phyloP scores from a whole-genome alignment of 352 stramenopile genomes.

The Phytophthora podocarpi region DNA sequence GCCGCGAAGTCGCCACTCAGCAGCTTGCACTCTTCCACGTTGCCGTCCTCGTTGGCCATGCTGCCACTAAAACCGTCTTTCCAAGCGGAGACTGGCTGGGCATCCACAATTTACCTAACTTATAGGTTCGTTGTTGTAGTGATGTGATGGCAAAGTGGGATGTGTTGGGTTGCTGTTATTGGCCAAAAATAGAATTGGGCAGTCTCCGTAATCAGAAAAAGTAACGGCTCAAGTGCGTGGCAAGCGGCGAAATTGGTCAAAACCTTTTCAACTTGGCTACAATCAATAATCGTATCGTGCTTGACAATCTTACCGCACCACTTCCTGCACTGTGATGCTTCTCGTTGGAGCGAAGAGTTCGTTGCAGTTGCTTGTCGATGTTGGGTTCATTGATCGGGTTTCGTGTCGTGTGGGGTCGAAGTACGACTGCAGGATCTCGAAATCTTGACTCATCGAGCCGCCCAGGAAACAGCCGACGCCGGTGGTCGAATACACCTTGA shows the following conservation, averaged over 20 bases:
- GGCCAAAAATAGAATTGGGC: slow-evolving; percentile 13
- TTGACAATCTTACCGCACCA: slow-evolving; percentile 37
- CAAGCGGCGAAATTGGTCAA: background rate
- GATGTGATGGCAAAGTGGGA: slow-evolving; percentile 23
- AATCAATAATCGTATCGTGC: slow-evolving; percentile 1
- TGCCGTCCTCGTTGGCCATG: slow-evolving; percentile 39
- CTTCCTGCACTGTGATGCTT: slow-evolving; percentile 35
- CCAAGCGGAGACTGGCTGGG: slow-evolving; percentile 20
- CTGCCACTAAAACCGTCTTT: slow-evolving; percentile 11
- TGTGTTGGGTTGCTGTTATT: slow-evolving; percentile 14
- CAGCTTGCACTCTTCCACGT: slow-evolving; percentile 76
- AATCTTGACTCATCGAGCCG: slow-evolving; percentile 68
- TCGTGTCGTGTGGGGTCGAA: slow-evolving; percentile 53
- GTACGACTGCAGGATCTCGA: slow-evolving; percentile 81
- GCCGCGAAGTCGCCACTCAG: slow-evolving; percentile 79
- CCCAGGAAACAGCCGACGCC: slow-evolving; percentile 50
- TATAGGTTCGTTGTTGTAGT: slow-evolving; percentile 4
- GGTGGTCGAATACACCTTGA: slow-evolving; percentile 39
- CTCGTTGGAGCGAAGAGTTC: slow-evolving; percentile 11
- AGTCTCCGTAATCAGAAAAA: background rate
- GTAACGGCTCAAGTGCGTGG: slow-evolving; percentile 2
- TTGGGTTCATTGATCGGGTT: background rate
- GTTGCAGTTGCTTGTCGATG: slow-evolving; percentile 19
- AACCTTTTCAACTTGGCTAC: background rate
- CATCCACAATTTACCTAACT: background rate